Evolutionary conservation across 345 rosid species (phyloP), one percentile per base, ranked within the genome.

Genomic region (Populus tremula): DNA sequence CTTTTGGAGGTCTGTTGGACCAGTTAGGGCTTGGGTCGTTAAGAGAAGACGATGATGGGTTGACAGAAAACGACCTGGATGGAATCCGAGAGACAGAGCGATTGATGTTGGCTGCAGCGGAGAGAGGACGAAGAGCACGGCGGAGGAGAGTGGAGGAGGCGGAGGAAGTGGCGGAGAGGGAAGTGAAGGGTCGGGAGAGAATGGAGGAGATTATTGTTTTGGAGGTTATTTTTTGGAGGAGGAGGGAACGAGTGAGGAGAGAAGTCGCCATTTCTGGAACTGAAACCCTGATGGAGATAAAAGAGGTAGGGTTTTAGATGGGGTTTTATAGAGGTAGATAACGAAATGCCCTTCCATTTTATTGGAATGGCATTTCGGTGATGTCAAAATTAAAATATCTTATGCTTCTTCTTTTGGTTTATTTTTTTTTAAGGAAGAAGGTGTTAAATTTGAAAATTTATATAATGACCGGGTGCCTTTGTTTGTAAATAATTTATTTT

Each of bases 1-100:
- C 99, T 79, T 93, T 90, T 0, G 98, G 94, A 10, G 99, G 98
- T 49, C 99, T 80, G 64, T 92, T 96, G 6, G 98, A 92, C 93
- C 96, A 95, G 83, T 95, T 95, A 47, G 97, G 97, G 76, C 78
- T 87, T 0, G 88, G 89, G 47, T 96, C 93, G 70, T 76, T 92
- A 21, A 96, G 92, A 18, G 98, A 90, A 2, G 96, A 87, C 25
- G 92, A 79, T 0, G 94, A 81, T 2, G 88, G 74, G 5, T 86
- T 87, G 2, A 92, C 82, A 0, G 97, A 69, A 39, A 96, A 81
- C 4, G 43, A 75, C 11, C 85, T 29, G 84, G 4, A 5, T 3
- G 23, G 43, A 21, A 4, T 78, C 69, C 21, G 86, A 41, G 21
- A 69, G 39, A 8, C 74, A 16, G 77, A 79, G 50, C 73, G 75